Evolutionary conservation across 2,329 filamentous ascomycete species (phyloP).

Genomic region (Acephala macrosclerotiorum): DNA sequence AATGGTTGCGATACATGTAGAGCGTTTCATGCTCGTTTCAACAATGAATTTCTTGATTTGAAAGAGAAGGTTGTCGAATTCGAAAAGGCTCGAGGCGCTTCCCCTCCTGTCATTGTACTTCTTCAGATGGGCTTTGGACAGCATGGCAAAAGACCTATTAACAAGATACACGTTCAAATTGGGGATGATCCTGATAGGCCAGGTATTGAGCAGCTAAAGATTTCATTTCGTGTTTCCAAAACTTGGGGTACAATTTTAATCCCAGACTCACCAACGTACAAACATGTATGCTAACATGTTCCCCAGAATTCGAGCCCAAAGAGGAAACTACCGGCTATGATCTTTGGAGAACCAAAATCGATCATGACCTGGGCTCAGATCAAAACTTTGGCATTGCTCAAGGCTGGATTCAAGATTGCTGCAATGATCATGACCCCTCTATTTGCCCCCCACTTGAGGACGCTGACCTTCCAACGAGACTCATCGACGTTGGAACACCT

Average conservation of each 20-base stretch:
- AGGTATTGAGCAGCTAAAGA: constrained; percentile 8
- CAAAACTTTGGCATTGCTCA: constrained; percentile 9
- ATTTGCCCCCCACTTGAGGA: not conserved
- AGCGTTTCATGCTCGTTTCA: not conserved
- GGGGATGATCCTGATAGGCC: constrained; percentile 9
- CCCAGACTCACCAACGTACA: not conserved
- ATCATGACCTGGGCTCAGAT: constrained; percentile 11
- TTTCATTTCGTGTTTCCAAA: constrained; percentile 12
- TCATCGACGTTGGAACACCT: not conserved
- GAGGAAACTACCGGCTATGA: not conserved
- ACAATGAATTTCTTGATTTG: not conserved
- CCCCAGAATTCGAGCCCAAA: not conserved
- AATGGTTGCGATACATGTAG: constrained; percentile 10
- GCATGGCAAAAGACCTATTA: not conserved
- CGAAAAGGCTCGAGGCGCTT: not conserved
- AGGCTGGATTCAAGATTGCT: constrained; percentile 9
- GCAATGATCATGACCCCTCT: constrained; percentile 3
- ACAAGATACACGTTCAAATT: constrained; percentile 4
- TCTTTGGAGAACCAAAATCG: constrained; percentile 3
- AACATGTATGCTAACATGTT: not conserved
- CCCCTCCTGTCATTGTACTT: not conserved
- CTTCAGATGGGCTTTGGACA: not conserved
- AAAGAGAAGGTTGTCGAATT: not conserved
- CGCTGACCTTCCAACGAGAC: constrained; percentile 6
- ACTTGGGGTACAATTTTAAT: not conserved